Evolutionary conservation across 257 asterid genomes (phyloP), one percentile per base, ranked within the genome.

Genomic region (Salvia splendens): DNA sequence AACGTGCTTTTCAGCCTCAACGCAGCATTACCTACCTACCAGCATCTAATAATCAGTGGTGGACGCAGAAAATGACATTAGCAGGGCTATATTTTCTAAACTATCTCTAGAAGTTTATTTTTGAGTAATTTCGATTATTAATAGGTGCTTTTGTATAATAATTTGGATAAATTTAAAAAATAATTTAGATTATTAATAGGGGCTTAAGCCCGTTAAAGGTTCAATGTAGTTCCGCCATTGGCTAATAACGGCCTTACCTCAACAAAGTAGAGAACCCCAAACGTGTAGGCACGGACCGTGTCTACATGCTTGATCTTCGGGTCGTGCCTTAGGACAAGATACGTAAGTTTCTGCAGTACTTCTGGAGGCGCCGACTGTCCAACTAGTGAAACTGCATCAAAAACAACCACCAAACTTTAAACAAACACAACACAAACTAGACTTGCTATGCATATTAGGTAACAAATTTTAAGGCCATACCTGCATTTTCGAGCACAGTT

Each of bases 241-340:
- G n/a, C n/a, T n/a, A n/a, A 24, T 24, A 24, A 24, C 30, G 1
- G 30, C 30, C 95, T 74, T 15, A 92, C 98, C 97, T 92, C 98
- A 4, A 92, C 98, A 20, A 92, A 92, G 73, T 92, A 89, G 62
- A 92, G 60, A 9, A 82, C 90, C 4, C 98, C 98, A 74, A 92
- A 92, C 8, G 98, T 92, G 84, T 92, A 92, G 40, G 98, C 98
- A 9, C 97, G 95, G 51, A 92, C 91, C 3, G 98, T 92, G 71
- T 92, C 98, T 12, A 92, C 56, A 5, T 96, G 95, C 79, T 87
- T 84, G 64, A 89, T 80, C 68, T 76, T 73, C 42, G 98, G 98
- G 75, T 24, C 30, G 30, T 92, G 97, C 72, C 95, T 77, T 49
- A 89, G 69, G 32, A 82, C 96, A 11, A 92, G 92, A 77, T 92